Conservation (phyloP, 805 yeast species). For the Metschnikowia baotianmanensis region DNA sequence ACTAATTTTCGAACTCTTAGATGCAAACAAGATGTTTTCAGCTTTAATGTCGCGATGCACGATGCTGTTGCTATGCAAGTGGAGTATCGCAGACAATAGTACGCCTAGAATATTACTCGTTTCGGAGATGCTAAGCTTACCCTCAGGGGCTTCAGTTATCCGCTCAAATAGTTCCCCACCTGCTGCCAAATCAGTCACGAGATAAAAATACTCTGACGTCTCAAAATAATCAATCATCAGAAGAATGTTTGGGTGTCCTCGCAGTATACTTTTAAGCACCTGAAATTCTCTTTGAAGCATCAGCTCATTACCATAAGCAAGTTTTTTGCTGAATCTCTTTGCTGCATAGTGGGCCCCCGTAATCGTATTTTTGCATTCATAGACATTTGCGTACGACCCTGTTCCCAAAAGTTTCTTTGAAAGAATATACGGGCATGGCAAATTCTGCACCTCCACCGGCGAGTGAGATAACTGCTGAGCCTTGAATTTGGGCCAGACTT, state of each 20-base stretch:
- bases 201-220: conserved; percentile 51
- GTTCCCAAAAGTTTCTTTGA: conserved; percentile 26
- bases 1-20: conserved; percentile 29
- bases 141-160: conserved; percentile 40
- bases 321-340: conserved; percentile 48
- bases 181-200: conserved; percentile 64
- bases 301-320: conserved; percentile 51
- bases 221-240: conserved; percentile 70
- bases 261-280: conserved; percentile 50
- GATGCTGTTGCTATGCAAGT: conserved; percentile 56
- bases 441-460: conserved; percentile 14
- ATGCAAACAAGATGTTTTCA: conserved; percentile 58
- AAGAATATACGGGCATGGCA: conserved; percentile 34
- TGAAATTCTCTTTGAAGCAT: conserved; percentile 60
- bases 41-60: conserved; percentile 75
- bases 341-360: conserved; percentile 51
- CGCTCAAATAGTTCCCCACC: conserved; percentile 70
- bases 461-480: conserved; percentile 18
- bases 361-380: conserved; percentile 44
- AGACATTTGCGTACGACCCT: conserved; percentile 51
- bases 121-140: conserved; percentile 45
- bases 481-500: conserved; percentile 26
- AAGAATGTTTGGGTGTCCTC: conserved; percentile 52
- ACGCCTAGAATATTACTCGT: conserved; percentile 49
- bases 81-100: conserved; percentile 53